Percentiles rank a stretch among this genome's conserved stretches.
Conservation (phyloP, 352 stramenopile genomes). For the Pythium utonaiense region DNA sequence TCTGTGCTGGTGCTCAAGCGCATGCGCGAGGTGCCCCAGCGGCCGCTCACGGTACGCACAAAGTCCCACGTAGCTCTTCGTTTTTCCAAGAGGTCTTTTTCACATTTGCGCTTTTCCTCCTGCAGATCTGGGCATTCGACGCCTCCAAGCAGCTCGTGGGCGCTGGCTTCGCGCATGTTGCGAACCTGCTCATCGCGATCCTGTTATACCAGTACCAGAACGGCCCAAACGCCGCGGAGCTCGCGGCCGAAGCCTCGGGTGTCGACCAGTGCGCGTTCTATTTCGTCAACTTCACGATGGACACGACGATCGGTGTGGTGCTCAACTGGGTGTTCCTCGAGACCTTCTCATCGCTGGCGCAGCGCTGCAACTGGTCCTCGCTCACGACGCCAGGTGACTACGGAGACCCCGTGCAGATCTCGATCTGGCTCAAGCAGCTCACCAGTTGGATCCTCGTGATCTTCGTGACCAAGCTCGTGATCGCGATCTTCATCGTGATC, state of each 20-base stretch:
- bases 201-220: slow-evolving; percentile 71
- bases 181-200: slow-evolving; percentile 84
- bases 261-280: slow-evolving; percentile 78
- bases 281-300: slow-evolving; percentile 88
- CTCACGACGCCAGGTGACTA: slow-evolving; percentile 76
- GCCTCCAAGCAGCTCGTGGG: slow-evolving; percentile 86
- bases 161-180: slow-evolving; percentile 78
- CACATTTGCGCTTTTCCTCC: background rate
- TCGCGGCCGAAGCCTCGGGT: slow-evolving; percentile 16
- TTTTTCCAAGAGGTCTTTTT: background rate
- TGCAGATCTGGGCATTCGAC: slow-evolving; percentile 74
- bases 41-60: slow-evolving; percentile 58
- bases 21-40: slow-evolving; percentile 61
- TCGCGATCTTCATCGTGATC: slow-evolving; percentile 67
- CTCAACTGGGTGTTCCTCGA: slow-evolving; percentile 80
- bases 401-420: slow-evolving; percentile 56
- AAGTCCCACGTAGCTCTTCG: slow-evolving; percentile 1
- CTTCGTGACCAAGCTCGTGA: slow-evolving; percentile 73
- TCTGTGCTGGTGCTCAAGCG: slow-evolving; percentile 82
- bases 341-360: slow-evolving; percentile 46
- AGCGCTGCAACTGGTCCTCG: slow-evolving; percentile 52
- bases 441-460: slow-evolving; percentile 82
- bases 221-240: slow-evolving; percentile 31
- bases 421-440: slow-evolving; percentile 70
- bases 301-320: slow-evolving; percentile 82